Evolutionary conservation across 345 rosid species (phyloP), one percentile per base, ranked within the genome.

Genomic region (Turnera subulata): DNA sequence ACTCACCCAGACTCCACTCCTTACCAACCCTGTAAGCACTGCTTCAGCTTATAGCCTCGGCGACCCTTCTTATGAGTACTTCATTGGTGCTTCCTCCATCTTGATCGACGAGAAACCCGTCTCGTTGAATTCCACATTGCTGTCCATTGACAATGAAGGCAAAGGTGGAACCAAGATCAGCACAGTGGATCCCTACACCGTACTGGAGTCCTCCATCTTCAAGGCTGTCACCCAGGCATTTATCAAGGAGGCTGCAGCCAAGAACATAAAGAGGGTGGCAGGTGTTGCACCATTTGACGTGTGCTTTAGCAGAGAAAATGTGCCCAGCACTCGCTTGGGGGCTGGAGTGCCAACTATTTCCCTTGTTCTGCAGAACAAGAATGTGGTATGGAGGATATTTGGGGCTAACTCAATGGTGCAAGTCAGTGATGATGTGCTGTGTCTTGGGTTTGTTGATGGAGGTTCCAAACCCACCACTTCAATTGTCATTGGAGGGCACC

Each of bases 161-260:
- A 38, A 37, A 0, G 80, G 74, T 1, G 95, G 93, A 29, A 90
- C 95, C 15, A 87, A 84, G 64, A 74, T 90, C 65, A 87, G 90
- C 74, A 78, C 90, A 1, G 91, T 85, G 29, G 13, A 84, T 4
- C 89, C 95, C 0, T 85, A 85, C 83, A 85, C 91, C 0, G 65
- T 80, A 35, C 12, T 87, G 46, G 82, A 84, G 49, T 47, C 70
- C 5, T 79, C 95, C 2, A 82, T 87, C 42, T 83, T 21, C 56
- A 70, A 69, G 0, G 78, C 80, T 1, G 76, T 85, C 15, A 77
- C 78, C 0, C 46, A 62, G 2, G 80, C 83, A 4, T 87, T 80
- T 18, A 56, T 76, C 26, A 32, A 51, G 1, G 75, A 62, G 47
- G 64, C 76, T 0, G 63, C 80, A 0, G 71, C 75, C 0, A 73